A percentile compares a stretch with the other conserved stretches of the same genome.
Conservation (phyloP, 2,329 filamentous ascomycete species). For the Botrytis tulipae region DNA sequence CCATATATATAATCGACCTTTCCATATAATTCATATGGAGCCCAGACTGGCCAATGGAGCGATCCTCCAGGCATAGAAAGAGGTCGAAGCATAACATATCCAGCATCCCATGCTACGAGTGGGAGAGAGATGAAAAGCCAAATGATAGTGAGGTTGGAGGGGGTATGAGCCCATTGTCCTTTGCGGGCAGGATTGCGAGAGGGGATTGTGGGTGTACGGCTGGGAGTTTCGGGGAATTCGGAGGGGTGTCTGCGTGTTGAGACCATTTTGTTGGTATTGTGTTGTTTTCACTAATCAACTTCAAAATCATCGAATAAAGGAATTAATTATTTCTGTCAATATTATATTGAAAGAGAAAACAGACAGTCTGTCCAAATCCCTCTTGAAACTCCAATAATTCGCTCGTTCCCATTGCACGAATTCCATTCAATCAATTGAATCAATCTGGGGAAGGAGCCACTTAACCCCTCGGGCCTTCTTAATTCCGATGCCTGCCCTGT, state of each 20-base stretch:
- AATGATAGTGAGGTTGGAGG: constrained; percentile 54
- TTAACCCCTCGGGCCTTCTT: constrained; percentile 17
- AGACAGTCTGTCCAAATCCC: background rate
- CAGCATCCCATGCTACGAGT: constrained; percentile 69
- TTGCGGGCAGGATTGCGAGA: constrained; percentile 1
- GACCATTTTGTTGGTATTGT: constrained; percentile 40
- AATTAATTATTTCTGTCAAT: background rate
- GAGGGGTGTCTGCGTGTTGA: constrained; percentile 54
- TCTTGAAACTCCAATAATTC: background rate
- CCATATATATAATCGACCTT: constrained; percentile 66
- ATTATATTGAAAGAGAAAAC: background rate
- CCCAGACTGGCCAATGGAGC: constrained; percentile 61
- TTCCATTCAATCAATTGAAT: constrained; percentile 8
- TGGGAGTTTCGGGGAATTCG: constrained; percentile 45
- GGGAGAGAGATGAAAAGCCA: constrained; percentile 65
- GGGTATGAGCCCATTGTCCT: constrained; percentile 55
- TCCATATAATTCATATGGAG: constrained; percentile 65
- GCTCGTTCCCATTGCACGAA: background rate
- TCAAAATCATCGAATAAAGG: background rate
- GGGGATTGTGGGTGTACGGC: constrained; percentile 28
- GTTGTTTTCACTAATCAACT: background rate
- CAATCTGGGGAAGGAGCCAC: constrained; percentile 21
- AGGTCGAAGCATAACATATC: constrained; percentile 62
- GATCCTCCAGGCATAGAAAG: constrained; percentile 65
- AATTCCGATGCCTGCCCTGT: constrained; percentile 11